A percentile compares a stretch with the other conserved stretches of the same genome.
phyloP scores from a whole-genome alignment of 148 eudicot genomes.

The Selenicereus undatus region DNA sequence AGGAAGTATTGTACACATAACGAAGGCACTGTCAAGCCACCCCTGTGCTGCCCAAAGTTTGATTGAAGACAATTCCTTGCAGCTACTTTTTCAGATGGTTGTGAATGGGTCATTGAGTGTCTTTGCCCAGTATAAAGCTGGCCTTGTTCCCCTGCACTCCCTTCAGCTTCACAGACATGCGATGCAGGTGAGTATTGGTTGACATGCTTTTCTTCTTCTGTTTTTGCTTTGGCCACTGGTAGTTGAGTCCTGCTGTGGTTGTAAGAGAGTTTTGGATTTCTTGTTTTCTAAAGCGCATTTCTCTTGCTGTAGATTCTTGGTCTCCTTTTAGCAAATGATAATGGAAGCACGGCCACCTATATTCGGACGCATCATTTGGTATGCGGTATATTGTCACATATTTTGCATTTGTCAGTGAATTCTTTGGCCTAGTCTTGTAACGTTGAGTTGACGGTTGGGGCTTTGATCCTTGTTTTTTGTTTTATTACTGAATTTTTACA shows the following conservation, averaged over 20 bases:
- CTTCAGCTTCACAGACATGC: conserved; percentile 99
- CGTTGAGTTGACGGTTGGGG: conserved; percentile 1
- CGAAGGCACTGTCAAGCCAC: conserved; percentile 93
- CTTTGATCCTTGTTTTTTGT: conserved; percentile 11
- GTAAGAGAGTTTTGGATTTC: conserved; percentile 10
- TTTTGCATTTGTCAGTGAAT: not conserved
- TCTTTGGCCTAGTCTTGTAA: not conserved
- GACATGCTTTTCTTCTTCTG: conserved; percentile 1
- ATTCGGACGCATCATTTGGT: conserved; percentile 94
- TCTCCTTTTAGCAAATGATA: conserved; percentile 90
- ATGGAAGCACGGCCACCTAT: conserved; percentile 90
- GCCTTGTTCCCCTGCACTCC: conserved; percentile 79
- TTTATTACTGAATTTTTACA: not conserved
- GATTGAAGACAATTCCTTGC: conserved; percentile 87
- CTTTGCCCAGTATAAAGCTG: conserved; percentile 72
- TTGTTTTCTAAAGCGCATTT: not conserved
- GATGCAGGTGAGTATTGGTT: conserved; percentile 64
- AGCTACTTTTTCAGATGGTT: conserved; percentile 88
- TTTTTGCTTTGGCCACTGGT: not conserved
- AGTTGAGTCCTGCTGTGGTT: not conserved
- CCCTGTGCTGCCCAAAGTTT: conserved; percentile 97
- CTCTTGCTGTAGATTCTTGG: conserved; percentile 71
- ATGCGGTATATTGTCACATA: conserved; percentile 19
- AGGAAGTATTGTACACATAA: conserved; percentile 90
- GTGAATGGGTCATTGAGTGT: conserved; percentile 86